Evolutionary conservation across 2,329 filamentous ascomycete genomes (phyloP).

Genomic region (Epichloe baconii): DNA sequence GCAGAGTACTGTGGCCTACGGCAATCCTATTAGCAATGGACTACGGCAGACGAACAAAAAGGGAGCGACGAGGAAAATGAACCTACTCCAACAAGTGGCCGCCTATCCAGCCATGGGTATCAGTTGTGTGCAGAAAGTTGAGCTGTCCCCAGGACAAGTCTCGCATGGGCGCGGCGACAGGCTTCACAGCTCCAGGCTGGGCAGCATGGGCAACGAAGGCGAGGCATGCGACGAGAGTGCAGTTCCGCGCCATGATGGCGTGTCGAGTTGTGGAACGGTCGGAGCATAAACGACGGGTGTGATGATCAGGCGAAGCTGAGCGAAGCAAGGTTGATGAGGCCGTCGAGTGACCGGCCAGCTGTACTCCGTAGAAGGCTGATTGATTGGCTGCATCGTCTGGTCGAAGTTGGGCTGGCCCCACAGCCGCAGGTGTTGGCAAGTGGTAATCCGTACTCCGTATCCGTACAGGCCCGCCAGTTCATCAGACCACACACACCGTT

Average conservation of each 20-base stretch:
- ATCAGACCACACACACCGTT: too few species aligned
- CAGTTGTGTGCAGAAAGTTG: slow-evolving; percentile 94
- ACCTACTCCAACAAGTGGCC: slow-evolving; percentile 81
- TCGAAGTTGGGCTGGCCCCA: not conserved
- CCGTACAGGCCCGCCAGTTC: too few species aligned
- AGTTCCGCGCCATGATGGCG: slow-evolving; percentile 15
- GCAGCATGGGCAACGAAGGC: slow-evolving; percentile 28
- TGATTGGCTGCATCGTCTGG: not conserved
- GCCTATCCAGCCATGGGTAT: slow-evolving; percentile 91
- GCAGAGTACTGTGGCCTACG: slow-evolving; percentile 74
- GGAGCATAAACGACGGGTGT: not conserved
- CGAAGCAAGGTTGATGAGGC: too few species aligned
- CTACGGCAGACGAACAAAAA: not conserved
- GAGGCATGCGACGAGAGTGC: slow-evolving; percentile 17
- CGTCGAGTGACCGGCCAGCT: not conserved
- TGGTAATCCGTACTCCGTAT: too few species aligned
- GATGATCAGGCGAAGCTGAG: not conserved
- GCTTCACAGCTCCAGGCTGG: slow-evolving; percentile 70
- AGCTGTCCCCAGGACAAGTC: slow-evolving; percentile 83
- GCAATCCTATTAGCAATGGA: not conserved
- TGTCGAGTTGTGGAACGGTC: not conserved
- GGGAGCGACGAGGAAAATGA: not conserved
- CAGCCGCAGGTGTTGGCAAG: not conserved
- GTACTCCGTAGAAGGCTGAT: not conserved
- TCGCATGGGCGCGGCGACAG: slow-evolving; percentile 69